Base-by-base conservation (phyloP, 257 asterid genomes). In the Petrea volubilis region DNA sequence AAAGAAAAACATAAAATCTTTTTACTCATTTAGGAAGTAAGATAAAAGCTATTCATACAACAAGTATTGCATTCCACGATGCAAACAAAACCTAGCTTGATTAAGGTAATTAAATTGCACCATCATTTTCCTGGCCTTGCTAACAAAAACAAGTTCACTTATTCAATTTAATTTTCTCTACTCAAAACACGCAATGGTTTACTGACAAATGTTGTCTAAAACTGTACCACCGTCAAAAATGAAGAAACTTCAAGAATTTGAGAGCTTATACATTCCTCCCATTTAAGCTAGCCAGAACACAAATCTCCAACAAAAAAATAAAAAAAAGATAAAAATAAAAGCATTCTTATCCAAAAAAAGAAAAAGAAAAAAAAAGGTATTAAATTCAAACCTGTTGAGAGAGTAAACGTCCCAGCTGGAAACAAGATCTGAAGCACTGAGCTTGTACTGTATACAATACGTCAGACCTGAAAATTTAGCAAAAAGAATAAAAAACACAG, bases 391-490 rank as follows among this genome's bases (percentile, higher is more conserved):
- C 99, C 96, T 88, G 88, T 88, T 95, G 67, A 92, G 73, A 20
- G 97, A 88, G 81, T 81, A 95, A 25, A 77, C 81, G 1, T 95
- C 99, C 98, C 98, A 95, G 82, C 89, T 88, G 73, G 96, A 86
- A 46, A 92, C 98, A 17, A 95, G 83, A 78, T 92, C 99, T 31
- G 95, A 82, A 72, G 99, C 88, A 78, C 92, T 90, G 67, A 92
- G 85, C 80, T 87, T 84, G 88, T 85, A 90, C 76, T 92, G 85
- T 47, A 88, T 90, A 47, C 98, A 88, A 74, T 80, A 81, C n/a
- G 98, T 84, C 23, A 92, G 82, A 78, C 94, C 98, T 95, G 60
- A 74, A 50, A 72, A 36, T 65, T 33, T 2, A 12, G 34, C 14
- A 53, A 3, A 14, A 40, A 31, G 70, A 29, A 56, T 74, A 51